phyloP scores from a whole-genome alignment of 768 basidiomycete species.

The Pleurotus ostreatus region DNA sequence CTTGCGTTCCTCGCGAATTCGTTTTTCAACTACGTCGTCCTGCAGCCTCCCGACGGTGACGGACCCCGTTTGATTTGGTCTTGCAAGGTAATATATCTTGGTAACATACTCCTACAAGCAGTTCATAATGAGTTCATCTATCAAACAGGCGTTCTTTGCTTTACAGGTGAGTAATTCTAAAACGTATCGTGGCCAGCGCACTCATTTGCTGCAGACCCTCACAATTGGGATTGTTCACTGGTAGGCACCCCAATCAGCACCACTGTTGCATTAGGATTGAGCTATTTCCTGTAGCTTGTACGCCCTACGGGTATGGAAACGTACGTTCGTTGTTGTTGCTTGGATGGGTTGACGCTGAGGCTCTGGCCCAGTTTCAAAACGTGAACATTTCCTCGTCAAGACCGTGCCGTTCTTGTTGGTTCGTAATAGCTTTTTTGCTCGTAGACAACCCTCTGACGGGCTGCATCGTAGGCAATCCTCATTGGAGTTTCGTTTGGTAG shows the following conservation, averaged over 20 bases:
- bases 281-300: neutral
- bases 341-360: neutral
- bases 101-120: neutral
- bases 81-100: neutral
- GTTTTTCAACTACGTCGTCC: slow-evolving; percentile 2
- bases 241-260: neutral
- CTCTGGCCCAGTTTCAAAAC: neutral
- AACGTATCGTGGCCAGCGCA: too few relatives aligned
- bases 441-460: neutral
- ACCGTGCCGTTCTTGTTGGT: neutral
- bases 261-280: neutral
- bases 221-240: slow-evolving; percentile 4
- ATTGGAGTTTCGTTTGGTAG: neutral
- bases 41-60: neutral
- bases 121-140: too few relatives aligned
- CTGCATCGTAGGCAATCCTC: neutral
- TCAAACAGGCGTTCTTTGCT: neutral
- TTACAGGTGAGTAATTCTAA: neutral
- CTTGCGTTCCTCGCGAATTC: slow-evolving; percentile 1
- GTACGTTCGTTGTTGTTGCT: neutral
- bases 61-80: neutral
- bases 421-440: neutral
- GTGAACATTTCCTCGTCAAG: neutral
- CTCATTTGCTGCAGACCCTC: neutral
- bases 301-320: neutral